Percentiles rank a stretch among this genome's conserved stretches.
phyloP scores from a whole-genome alignment of 1,284 basidiomycete species.

The Moesziomyces parantarcticus region DNA sequence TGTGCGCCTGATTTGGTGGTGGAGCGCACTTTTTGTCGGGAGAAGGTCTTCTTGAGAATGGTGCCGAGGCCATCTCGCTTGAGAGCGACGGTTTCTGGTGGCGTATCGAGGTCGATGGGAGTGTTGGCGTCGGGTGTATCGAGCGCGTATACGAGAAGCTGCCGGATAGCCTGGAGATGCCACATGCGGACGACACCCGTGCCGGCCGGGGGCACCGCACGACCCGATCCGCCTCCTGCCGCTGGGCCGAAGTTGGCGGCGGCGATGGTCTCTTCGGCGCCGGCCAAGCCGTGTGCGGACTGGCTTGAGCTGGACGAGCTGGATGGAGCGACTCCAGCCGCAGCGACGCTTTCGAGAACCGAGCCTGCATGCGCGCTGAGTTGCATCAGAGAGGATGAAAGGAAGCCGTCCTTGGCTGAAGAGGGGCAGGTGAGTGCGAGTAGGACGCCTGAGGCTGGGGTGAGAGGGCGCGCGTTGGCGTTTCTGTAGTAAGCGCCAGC shows the following conservation, averaged over 20 bases:
- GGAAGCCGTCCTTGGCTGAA: conserved; percentile 11
- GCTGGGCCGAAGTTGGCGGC: conserved; percentile 48
- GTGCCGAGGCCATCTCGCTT: conserved; percentile 23
- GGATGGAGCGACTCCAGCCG: conserved; percentile 6
- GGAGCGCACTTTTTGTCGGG: conserved; percentile 9
- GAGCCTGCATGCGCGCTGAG: conserved; percentile 47
- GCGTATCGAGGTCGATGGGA: conserved; percentile 36
- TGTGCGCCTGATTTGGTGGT: background rate
- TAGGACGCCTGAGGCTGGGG: conserved; percentile 36
- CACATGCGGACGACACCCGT: conserved; percentile 54
- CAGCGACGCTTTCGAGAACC: conserved; percentile 37
- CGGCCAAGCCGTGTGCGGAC: conserved; percentile 8
- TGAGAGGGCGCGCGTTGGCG: background rate
- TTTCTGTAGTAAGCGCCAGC: background rate
- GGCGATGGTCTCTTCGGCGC: conserved; percentile 25
- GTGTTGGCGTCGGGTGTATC: conserved; percentile 37
- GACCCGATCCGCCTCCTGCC: conserved; percentile 44
- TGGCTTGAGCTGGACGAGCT: conserved; percentile 22
- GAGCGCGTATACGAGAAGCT: conserved; percentile 47
- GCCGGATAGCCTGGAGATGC: conserved; percentile 51
- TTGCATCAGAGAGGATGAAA: conserved; percentile 34
- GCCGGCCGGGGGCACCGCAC: conserved; percentile 46
- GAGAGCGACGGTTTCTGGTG: background rate
- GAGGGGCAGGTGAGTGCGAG: conserved; percentile 46
- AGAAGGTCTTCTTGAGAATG: conserved; percentile 47